Evolutionary conservation across 1,284 basidiomycete species (phyloP).

Genomic region (Inonotus obliquus): DNA sequence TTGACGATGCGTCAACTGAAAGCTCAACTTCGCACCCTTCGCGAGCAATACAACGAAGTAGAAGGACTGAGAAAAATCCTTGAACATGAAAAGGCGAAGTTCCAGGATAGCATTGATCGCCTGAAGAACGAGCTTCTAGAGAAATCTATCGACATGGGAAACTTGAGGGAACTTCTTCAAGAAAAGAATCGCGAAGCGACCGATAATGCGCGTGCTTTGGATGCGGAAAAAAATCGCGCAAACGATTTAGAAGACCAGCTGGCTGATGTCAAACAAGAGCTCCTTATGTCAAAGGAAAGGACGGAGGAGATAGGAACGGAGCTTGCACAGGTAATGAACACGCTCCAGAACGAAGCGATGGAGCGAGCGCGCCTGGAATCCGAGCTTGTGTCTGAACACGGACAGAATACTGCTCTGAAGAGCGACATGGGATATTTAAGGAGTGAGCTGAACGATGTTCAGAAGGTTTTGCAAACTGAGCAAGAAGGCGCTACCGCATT

Average conservation of each 20-base stretch:
- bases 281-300: background rate
- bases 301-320: background rate
- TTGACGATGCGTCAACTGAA: background rate
- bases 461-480: background rate
- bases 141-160: background rate
- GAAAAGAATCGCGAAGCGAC: background rate
- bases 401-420: background rate
- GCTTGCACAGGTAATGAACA: background rate
- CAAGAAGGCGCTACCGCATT: background rate
- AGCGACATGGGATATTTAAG: background rate
- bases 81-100: background rate
- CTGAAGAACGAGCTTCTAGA: background rate
- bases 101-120: background rate
- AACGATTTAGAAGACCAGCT: background rate
- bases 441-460: background rate
- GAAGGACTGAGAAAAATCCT: background rate
- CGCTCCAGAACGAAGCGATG: background rate
- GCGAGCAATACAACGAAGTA: background rate
- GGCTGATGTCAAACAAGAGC: background rate
- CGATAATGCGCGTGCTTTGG: background rate
- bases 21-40: background rate
- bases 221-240: background rate
- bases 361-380: background rate
- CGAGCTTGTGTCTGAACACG: background rate
- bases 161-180: background rate